Percentiles rank a stretch among this genome's conserved stretches.
These are phyloP conservation scores for Xanthoconium separans DNA, from an alignment of 1,284 basidiomycete species.

Conservation along the genomic window DNA sequence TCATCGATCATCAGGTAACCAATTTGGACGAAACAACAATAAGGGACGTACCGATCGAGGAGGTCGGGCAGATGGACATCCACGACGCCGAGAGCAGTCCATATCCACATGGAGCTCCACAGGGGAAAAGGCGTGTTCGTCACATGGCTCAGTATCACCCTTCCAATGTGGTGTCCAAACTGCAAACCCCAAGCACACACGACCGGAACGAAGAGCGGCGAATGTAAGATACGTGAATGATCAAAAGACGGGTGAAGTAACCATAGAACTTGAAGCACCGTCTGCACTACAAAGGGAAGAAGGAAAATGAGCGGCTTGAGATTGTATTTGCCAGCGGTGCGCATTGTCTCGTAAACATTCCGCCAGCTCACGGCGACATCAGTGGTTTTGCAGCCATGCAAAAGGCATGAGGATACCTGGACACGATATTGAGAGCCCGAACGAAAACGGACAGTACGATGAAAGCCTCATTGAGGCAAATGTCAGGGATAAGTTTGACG, in stretches of 20 bases:
- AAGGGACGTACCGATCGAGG: constrained; percentile 52
- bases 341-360: constrained; percentile 67
- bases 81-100: constrained; percentile 73
- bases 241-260: constrained; percentile 64
- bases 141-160: constrained; percentile 93
- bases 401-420: constrained; percentile 44
- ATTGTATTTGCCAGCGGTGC: constrained; percentile 36
- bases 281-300: constrained; percentile 76
- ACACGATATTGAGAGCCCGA: constrained; percentile 79
- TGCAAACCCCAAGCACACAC: constrained; percentile 87
- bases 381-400: neutral
- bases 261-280: constrained; percentile 76
- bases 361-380: constrained; percentile 50
- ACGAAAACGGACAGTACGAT: constrained; percentile 81
- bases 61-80: constrained; percentile 79
- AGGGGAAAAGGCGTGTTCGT: constrained; percentile 83
- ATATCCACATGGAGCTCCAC: constrained; percentile 87
- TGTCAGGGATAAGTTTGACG: constrained; percentile 52
- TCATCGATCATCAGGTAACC: too few species aligned
- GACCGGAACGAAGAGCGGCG: constrained; percentile 81
- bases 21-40: neutral
- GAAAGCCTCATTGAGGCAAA: constrained; percentile 85
- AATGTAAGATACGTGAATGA: constrained; percentile 57
- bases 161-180: constrained; percentile 85
- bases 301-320: constrained; percentile 71